Evolutionary conservation across 2,329 filamentous ascomycete species (phyloP).

Genomic region (Ceratocystiopsis minuta): DNA sequence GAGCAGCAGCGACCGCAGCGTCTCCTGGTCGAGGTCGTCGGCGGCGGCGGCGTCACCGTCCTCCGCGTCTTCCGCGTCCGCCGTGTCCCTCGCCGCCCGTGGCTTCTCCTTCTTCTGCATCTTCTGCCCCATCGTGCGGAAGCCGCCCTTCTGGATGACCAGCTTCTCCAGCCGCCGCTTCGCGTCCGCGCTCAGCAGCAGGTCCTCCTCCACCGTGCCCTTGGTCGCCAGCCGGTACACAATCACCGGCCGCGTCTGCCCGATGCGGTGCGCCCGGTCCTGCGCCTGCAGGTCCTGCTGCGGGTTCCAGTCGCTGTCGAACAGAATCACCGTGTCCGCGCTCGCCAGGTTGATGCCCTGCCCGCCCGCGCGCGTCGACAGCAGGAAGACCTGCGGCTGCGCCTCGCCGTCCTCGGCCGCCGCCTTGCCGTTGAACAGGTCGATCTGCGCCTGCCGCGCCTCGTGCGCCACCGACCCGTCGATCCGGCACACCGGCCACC

Average conservation of each 20-base stretch:
- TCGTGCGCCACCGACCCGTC: conserved; percentile 71
- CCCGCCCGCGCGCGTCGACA: conserved; percentile 90
- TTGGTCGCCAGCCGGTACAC: conserved; percentile 89
- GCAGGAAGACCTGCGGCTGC: conserved; percentile 57
- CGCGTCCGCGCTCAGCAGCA: conserved; percentile 74
- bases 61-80: background rate
- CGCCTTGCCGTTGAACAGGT: conserved; percentile 42
- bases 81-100: background rate
- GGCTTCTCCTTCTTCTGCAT: conserved; percentile 28
- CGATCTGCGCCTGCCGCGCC: conserved; percentile 52
- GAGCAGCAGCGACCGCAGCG: conserved; percentile 41
- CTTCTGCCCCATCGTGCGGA: conserved; percentile 50
- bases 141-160: conserved; percentile 85
- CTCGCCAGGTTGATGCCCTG: conserved; percentile 91
- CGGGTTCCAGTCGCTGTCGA: conserved; percentile 96
- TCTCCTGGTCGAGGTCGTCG: conserved; percentile 37
- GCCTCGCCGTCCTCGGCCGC: conserved; percentile 24
- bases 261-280: conserved; percentile 86
- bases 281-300: conserved; percentile 95
- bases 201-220: conserved; percentile 75
- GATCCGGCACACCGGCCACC: conserved; percentile 74
- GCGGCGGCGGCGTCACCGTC: conserved; percentile 23
- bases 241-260: conserved; percentile 78
- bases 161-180: conserved; percentile 87
- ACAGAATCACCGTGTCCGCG: conserved; percentile 90